Evolutionary conservation across 371 early-diverging fungal genomes (phyloP).

Genomic region (Cokeromyces recurvatus): DNA sequence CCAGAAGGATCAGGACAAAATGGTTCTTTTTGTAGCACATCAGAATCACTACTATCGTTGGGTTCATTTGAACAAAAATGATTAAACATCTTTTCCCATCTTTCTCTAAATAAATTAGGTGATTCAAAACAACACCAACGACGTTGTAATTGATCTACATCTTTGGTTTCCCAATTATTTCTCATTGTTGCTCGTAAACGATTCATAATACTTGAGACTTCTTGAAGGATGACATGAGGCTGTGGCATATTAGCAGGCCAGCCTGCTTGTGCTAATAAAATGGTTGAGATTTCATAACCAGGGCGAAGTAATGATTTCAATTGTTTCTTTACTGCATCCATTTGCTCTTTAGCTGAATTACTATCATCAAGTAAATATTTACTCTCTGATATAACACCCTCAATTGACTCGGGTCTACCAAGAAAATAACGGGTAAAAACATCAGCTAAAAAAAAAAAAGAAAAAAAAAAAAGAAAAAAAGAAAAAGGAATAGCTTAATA

Average conservation of each 20-base stretch:
- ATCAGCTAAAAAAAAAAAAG: constrained; percentile 47
- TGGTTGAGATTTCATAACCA: constrained; percentile 42
- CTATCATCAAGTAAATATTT: constrained; percentile 93
- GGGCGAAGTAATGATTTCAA: constrained; percentile 55
- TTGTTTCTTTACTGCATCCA: constrained; percentile 80
- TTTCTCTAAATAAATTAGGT: constrained; percentile 74
- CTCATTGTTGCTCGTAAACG: constrained; percentile 71
- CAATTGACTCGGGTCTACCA: constrained; percentile 51
- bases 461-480: too few species aligned
- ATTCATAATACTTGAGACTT: constrained; percentile 68
- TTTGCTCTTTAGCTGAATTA: constrained; percentile 91
- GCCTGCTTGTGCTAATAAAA: constrained; percentile 28
- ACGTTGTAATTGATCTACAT: constrained; percentile 55
- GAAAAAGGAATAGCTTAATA: too few species aligned
- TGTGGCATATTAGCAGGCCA: constrained; percentile 58
- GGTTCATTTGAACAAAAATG: constrained; percentile 60
- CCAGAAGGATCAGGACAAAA: constrained; percentile 74
- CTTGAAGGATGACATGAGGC: constrained; percentile 64
- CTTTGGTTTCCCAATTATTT: constrained; percentile 60
- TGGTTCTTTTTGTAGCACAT: background rate
- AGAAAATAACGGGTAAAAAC: constrained; percentile 75
- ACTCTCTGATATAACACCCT: constrained; percentile 63
- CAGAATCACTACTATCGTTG: constrained; percentile 16
- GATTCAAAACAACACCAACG: constrained; percentile 82
- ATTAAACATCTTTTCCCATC: constrained; percentile 93